These are phyloP conservation scores for Zymoseptoria tritici DNA, from an alignment of 2,329 filamentous ascomycete genomes.

Conservation along the genomic window DNA sequence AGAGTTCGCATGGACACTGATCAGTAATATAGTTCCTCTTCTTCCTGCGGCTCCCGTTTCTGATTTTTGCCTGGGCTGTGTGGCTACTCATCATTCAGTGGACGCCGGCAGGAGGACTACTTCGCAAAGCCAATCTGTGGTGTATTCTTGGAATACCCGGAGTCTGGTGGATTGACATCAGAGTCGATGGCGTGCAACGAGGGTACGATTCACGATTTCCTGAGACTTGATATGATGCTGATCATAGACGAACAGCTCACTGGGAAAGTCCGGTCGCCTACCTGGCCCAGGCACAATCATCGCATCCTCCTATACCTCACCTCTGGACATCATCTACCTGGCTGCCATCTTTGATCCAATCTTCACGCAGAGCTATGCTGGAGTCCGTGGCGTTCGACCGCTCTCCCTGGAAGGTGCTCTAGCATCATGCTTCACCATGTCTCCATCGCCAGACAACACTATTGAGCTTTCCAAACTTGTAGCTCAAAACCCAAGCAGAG, in stretches of 20 bases:
- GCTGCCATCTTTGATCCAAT: slow-evolving; percentile 94
- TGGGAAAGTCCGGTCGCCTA: slow-evolving; percentile 68
- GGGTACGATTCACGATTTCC: no score
- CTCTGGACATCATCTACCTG: slow-evolving; percentile 87
- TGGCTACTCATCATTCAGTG: slow-evolving; percentile 49
- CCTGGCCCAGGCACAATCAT: slow-evolving; percentile 76
- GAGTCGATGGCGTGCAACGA: slow-evolving; percentile 91
- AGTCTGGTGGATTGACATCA: slow-evolving; percentile 98
- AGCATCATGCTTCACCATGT: slow-evolving; percentile 43
- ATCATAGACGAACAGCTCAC: no score
- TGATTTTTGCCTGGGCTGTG: slow-evolving; percentile 49
- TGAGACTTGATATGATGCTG: no score
- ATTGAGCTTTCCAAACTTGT: slow-evolving; percentile 46
- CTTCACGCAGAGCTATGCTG: slow-evolving; percentile 78
- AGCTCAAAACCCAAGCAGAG: slow-evolving; percentile 60
- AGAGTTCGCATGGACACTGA: not conserved
- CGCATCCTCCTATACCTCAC: slow-evolving; percentile 83
- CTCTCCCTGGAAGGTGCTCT: slow-evolving; percentile 73
- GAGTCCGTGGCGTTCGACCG: slow-evolving; percentile 57
- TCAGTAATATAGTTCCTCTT: slow-evolving; percentile 55
- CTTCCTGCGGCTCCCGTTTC: slow-evolving; percentile 71
- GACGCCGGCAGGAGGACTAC: slow-evolving; percentile 61
- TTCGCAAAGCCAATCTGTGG: slow-evolving; percentile 83
- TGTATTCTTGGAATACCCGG: slow-evolving; percentile 78
- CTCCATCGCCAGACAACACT: slow-evolving; percentile 18